A percentile compares a stretch with the other conserved stretches of the same genome.
Evolutionary conservation across 148 eudicot species (phyloP).

Genomic region (Limonium bicolor): DNA sequence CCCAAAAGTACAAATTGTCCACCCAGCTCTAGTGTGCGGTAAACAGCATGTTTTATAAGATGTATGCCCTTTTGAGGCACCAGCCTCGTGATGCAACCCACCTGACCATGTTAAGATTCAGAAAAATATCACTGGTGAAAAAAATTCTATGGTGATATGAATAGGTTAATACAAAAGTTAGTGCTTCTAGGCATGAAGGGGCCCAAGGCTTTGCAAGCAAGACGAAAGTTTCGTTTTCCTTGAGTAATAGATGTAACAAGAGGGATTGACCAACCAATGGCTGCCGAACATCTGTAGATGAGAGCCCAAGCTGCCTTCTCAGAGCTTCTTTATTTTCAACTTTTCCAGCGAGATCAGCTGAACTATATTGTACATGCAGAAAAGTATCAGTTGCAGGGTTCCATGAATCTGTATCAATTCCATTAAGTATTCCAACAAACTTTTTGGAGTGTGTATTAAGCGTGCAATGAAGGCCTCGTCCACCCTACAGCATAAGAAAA

Average conservation of each 20-base stretch:
- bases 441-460: constrained; percentile 68
- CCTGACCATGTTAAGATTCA: too few relatives aligned
- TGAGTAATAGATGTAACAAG: background rate
- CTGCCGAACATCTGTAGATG: constrained; percentile 30
- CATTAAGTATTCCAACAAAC: constrained; percentile 85
- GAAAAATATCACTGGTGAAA: background rate
- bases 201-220: too few relatives aligned
- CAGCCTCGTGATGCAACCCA: constrained; percentile 89
- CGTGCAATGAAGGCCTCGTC: constrained; percentile 77
- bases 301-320: constrained; percentile 58
- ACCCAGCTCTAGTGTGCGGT: constrained; percentile 65
- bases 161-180: too few relatives aligned
- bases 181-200: too few relatives aligned
- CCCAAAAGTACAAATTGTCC: constrained; percentile 96
- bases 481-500: constrained; percentile 39
- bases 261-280: constrained; percentile 41
- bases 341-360: constrained; percentile 67
- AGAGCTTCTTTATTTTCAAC: constrained; percentile 68
- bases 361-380: constrained; percentile 62
- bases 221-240: too few relatives aligned
- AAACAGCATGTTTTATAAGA: constrained; percentile 93
- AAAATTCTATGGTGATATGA: background rate
- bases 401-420: constrained; percentile 92
- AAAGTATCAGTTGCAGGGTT: constrained; percentile 75
- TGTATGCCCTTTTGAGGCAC: constrained; percentile 97